phyloP scores from a whole-genome alignment of 2,329 filamentous ascomycete genomes.

The Monosporascus sp. region DNA sequence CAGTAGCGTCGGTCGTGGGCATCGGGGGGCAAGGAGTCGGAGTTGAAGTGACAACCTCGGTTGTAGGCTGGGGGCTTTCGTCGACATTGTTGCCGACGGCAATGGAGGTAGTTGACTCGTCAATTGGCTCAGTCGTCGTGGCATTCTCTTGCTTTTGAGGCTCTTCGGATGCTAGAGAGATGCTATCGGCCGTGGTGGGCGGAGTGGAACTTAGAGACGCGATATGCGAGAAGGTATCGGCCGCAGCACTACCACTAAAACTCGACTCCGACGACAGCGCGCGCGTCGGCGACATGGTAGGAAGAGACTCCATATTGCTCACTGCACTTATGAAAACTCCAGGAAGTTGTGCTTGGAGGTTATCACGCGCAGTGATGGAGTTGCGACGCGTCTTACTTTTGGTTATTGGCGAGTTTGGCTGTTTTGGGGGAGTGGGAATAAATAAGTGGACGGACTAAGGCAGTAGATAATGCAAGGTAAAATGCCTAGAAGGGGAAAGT shows the following conservation, averaged over 20 bases:
- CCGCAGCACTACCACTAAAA: conserved; percentile 20
- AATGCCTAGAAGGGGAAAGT: not conserved
- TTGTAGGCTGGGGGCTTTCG: conserved; percentile 3
- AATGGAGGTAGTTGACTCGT: conserved; percentile 15
- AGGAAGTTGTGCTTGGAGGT: not conserved
- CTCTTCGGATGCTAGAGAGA: conserved; percentile 48
- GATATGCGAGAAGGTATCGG: conserved; percentile 44
- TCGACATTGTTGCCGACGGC: conserved; percentile 18
- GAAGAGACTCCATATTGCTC: conserved; percentile 18
- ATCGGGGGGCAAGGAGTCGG: not conserved
- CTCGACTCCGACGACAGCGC: conserved; percentile 26
- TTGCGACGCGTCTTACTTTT: not conserved
- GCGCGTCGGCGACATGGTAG: conserved; percentile 20
- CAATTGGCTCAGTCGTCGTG: conserved; percentile 45
- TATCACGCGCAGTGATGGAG: not conserved
- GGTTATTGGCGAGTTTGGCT: not conserved
- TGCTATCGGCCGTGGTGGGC: conserved; percentile 59
- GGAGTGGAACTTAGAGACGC: conserved; percentile 59
- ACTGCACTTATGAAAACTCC: conserved; percentile 6
- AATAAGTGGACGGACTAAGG: not conserved
- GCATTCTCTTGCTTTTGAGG: conserved; percentile 58
- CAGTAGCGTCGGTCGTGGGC: not conserved
- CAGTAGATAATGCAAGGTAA: not conserved
- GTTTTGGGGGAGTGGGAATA: not conserved
- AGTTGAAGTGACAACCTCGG: not conserved